These are phyloP conservation scores for Colletotrichum lupini DNA, from an alignment of 2,329 filamentous ascomycete species.

Conservation along the genomic window DNA sequence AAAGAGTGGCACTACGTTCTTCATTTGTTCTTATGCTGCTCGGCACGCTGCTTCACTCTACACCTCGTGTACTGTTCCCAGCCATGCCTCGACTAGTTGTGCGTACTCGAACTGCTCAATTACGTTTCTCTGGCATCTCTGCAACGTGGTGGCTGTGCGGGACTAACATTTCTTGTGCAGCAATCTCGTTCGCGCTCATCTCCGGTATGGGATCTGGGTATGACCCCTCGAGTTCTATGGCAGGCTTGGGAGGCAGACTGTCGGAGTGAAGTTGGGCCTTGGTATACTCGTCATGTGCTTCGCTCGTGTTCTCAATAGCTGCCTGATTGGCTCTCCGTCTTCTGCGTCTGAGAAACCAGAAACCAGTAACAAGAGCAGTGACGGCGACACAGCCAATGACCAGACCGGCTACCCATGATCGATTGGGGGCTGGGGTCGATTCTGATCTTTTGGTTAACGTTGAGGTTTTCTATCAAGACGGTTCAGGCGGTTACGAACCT, in stretches of 20 bases:
- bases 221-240: not conserved
- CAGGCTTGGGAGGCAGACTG: not conserved
- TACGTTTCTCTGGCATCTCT: not conserved
- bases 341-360: constrained; percentile 4
- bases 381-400: not conserved
- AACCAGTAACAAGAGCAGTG: not conserved
- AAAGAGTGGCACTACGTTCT: not conserved
- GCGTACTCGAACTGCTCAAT: not conserved
- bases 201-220: not conserved
- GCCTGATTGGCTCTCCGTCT: not conserved
- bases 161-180: not conserved
- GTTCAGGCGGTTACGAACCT: too few species aligned
- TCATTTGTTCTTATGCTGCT: not conserved
- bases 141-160: not conserved
- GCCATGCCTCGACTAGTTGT: not conserved
- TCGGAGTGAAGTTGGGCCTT: constrained; percentile 7
- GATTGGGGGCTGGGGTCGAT: not conserved
- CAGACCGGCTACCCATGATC: constrained; percentile 16
- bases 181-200: not conserved
- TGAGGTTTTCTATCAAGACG: too few species aligned
- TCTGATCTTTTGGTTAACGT: not conserved
- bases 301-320: not conserved
- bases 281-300: not conserved
- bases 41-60: not conserved
- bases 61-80: not conserved